These are phyloP conservation scores for Obba rivulosa DNA, from an alignment of 768 basidiomycete genomes.

Conservation along the genomic window DNA sequence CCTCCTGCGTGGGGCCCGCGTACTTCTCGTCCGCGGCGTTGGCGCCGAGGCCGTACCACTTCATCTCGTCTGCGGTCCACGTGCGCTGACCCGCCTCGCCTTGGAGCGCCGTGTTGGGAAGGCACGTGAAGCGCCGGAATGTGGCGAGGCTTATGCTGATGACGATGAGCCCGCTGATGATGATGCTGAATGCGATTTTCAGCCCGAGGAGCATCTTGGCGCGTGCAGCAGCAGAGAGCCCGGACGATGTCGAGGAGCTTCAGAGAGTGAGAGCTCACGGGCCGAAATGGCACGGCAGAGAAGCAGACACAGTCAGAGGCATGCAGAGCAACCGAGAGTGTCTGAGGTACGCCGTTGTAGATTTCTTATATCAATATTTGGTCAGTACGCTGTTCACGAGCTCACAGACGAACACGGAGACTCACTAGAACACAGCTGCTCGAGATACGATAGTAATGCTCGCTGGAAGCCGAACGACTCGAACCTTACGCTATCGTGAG, in stretches of 20 bases:
- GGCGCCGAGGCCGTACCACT: conserved; percentile 58
- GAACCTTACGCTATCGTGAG: too few relatives aligned
- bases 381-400: too few relatives aligned
- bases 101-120: conserved; percentile 54
- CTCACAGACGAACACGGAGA: too few relatives aligned
- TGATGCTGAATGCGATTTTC: conserved; percentile 54
- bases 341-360: conserved; percentile 31
- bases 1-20: conserved; percentile 13
- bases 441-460: too few relatives aligned
- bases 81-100: conserved; percentile 54
- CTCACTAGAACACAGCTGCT: too few relatives aligned
- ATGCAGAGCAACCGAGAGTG: conserved; percentile 51
- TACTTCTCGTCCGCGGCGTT: conserved; percentile 11
- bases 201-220: conserved; percentile 51
- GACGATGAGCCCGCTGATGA: conserved; percentile 53
- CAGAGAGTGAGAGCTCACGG: conserved; percentile 57
- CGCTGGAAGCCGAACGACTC: too few relatives aligned
- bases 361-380: too few relatives aligned
- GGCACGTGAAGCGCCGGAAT: conserved; percentile 49
- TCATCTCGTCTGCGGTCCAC: conserved; percentile 60
- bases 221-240: conserved; percentile 39
- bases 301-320: conserved; percentile 75
- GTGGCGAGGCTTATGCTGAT: conserved; percentile 51
- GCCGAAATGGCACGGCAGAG: conserved; percentile 48
- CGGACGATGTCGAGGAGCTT: conserved; percentile 24